Evolutionary conservation across 2,329 filamentous ascomycete genomes (phyloP).

Genomic region (Apiospora phragmitis): DNA sequence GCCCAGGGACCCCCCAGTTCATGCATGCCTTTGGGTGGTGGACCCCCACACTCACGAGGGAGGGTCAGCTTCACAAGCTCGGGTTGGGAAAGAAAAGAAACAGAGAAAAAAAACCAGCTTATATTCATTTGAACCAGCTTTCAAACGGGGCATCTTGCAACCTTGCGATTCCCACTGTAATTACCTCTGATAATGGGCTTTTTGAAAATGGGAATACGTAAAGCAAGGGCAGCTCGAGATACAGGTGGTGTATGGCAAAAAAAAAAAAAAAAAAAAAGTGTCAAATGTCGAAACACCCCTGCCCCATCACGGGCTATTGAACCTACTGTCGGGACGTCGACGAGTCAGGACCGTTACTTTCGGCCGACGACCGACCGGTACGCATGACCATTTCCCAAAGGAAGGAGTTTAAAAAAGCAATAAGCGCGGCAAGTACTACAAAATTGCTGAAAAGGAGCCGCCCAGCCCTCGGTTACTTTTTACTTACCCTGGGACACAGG

Average conservation of each 20-base stretch:
- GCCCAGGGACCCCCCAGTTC: background rate
- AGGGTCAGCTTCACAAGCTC: slow-evolving; percentile 8
- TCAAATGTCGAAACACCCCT: background rate
- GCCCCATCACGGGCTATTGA: background rate
- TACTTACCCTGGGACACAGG: background rate
- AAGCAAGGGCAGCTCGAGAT: background rate
- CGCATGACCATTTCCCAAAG: background rate
- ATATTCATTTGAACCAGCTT: background rate
- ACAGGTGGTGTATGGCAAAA: no score
- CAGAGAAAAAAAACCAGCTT: background rate
- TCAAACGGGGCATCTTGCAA: background rate
- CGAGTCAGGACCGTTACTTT: background rate
- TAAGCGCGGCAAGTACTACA: background rate
- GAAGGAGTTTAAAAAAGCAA: background rate
- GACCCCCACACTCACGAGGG: slow-evolving; percentile 5
- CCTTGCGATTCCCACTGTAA: background rate
- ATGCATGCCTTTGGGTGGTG: slow-evolving; percentile 7
- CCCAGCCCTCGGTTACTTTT: background rate
- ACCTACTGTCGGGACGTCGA: background rate
- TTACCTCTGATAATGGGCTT: background rate
- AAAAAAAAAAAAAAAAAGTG: no score
- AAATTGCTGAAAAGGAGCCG: background rate
- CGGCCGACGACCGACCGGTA: background rate
- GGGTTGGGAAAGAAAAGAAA: background rate
- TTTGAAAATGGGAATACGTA: background rate